Conservation (phyloP, 192 early-diverging fungal species). For the Geranomyces michiganensis region DNA sequence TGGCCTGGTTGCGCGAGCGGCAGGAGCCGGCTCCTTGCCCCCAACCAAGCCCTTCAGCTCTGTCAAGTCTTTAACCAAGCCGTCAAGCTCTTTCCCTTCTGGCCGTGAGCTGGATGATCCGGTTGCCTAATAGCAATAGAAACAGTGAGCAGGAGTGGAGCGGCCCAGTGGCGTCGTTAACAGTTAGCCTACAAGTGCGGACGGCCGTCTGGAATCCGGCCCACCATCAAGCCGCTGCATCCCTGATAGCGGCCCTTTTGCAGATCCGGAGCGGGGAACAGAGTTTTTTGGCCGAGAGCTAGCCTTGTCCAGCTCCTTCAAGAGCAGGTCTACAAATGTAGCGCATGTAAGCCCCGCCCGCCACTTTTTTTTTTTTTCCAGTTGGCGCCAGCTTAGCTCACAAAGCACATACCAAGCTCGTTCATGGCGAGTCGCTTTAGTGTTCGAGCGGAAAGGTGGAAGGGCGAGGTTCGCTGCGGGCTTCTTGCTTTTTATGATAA, state of each 20-base stretch:
- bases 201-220: background rate
- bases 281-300: conserved; percentile 2
- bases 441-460: too few species aligned
- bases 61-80: conserved; percentile 25
- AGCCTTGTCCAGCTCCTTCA: conserved; percentile 21
- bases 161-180: background rate
- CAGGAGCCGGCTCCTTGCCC: background rate
- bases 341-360: background rate
- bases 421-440: background rate
- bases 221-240: background rate
- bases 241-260: background rate
- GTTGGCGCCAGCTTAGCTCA: background rate
- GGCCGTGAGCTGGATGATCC: background rate
- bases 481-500: too few species aligned
- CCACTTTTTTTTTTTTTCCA: too few species aligned
- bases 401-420: conserved; percentile 4
- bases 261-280: background rate
- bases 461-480: too few species aligned
- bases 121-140: background rate
- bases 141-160: background rate
- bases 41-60: conserved; percentile 29
- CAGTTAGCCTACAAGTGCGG: background rate
- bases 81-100: conserved; percentile 16
- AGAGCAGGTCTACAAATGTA: conserved; percentile 9
- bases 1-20: background rate